Base-by-base conservation (phyloP, 495 filamentous ascomycete species). In the Aspergillus haitiensis region DNA sequence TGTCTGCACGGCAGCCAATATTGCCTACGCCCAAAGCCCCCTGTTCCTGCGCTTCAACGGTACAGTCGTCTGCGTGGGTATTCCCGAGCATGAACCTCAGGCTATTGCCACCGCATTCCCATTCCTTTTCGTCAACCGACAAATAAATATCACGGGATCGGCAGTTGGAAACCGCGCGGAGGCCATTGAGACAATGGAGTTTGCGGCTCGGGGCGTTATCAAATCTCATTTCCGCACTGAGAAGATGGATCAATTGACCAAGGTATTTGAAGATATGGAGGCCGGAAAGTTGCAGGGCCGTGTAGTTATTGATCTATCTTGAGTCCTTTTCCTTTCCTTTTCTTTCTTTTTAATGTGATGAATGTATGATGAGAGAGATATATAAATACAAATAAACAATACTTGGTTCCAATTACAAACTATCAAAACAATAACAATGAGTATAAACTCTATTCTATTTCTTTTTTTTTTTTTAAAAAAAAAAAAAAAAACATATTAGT, bases 91-190 rank as follows among this genome's bases (percentile, higher is more conserved):
- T 55, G 79, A 83, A 2, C 75, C 77, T 3, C 67, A 81, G 65
- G 72, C 84, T 13, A 87, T 91, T 63, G 78, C 72, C 27, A 81
- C 75, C 11, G 82, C 84, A 5, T 76, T 71, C 49, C 85, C 87
- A 11, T 64, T 66, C 1, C 39, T 60, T 2, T 67, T 91, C 49
- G 70, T 90, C 32, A 67, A 65, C 42, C 78, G 80, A 65, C 81
- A 84, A 49, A 67, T 75, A 32, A 80, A 71, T 31, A 84, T 91
- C 68, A 77, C 84, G 0, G 86, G 85, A 1, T 81, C 78, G 12
- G 84, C 84, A 12, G 87, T 90, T 6, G 87, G 88, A 0, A 84
- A 82, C 64, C 77, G 86, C 32, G 76, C 68, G 34, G 87, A 90
- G 57, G 87, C 88, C 3, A 82, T 87, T 59, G 86, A 90, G 71